A percentile compares a stretch with the other conserved stretches of the same genome.
phyloP scores from a whole-genome alignment of 2,329 filamentous ascomycete genomes.

The Exserohilum turcica region DNA sequence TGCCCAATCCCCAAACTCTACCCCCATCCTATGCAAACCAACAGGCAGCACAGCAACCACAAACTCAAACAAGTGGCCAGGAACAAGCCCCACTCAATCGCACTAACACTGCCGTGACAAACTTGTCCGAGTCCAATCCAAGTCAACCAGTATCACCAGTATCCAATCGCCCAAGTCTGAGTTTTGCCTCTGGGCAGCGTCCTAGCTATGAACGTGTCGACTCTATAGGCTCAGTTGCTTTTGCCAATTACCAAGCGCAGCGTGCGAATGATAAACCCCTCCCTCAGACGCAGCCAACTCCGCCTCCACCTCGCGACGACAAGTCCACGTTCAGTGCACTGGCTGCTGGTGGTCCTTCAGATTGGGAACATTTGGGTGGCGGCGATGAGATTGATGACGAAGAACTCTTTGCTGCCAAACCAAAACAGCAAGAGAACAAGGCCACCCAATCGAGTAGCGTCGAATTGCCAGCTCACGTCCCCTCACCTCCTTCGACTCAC shows the following conservation, averaged over 20 bases:
- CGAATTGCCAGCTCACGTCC: conserved; percentile 36
- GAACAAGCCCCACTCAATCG: conserved; percentile 35
- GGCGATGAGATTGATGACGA: conserved; percentile 45
- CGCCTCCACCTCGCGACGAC: conserved; percentile 35
- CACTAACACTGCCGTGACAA: conserved; percentile 30
- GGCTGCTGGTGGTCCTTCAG: conserved; percentile 43
- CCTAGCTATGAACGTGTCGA: conserved; percentile 29
- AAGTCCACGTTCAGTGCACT: conserved; percentile 41
- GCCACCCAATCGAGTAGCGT: conserved; percentile 32
- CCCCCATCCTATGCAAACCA: conserved; percentile 13
- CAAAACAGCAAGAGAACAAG: conserved; percentile 19
- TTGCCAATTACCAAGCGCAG: conserved; percentile 36
- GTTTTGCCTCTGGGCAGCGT: conserved; percentile 25
- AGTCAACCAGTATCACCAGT: conserved; percentile 44
- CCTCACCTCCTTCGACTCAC: conserved; percentile 32
- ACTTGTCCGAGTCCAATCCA: conserved; percentile 33
- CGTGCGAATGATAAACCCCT: conserved; percentile 28
- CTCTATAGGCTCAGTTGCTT: conserved; percentile 42
- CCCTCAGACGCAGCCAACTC: conserved; percentile 24
- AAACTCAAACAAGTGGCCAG: conserved; percentile 29
- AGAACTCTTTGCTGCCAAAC: conserved; percentile 38
- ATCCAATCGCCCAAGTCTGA: conserved; percentile 34
- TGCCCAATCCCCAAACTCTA: conserved; percentile 13
- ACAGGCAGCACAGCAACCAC: conserved; percentile 30
- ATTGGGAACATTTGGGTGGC: conserved; percentile 46